Base-by-base conservation (phyloP, 1,139 yeast genomes). In the Scheffersomyces titani region DNA sequence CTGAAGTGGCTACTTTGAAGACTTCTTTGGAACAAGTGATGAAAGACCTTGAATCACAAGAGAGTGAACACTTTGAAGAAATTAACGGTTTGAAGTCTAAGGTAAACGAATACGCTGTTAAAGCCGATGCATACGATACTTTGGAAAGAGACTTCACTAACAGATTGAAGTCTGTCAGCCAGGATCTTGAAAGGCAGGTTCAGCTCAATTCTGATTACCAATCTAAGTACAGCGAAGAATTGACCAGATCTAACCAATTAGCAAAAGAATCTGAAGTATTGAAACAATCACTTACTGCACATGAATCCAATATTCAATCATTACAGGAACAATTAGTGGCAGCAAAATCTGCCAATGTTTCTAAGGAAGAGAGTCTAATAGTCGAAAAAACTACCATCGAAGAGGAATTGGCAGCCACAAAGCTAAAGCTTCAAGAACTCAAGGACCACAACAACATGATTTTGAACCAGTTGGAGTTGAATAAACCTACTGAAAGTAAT, bases 401-500 rank as follows among this genome's bases (percentile, higher is more conserved):
- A 60, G 86, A 84, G 47, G 88, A 89, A 57, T 68, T 89, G 53
- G 77, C 76, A 13, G 66, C 71, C 21, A 74, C 83, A 9, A 78
- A 77, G 44, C 64, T 74, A 1, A 81, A 86, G 61, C 68, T 84
- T 36, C 77, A 82, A 30, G 94, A 89, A 56, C 71, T 90, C 52
- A 76, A 83, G 40, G 78, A 84, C 21, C 97, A 91, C 66, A 90
- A 91, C 67, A 77, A 82, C 52, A 76, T 90, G 13, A 75, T 91
- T 44, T 82, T 89, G 63, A 88, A 86, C 61, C 96, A 90, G 69
- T 72, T 92, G 47, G 96, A 91, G 60, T 66, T 78, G 52, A 63
- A 70, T n/a, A 72, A 70, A 54, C 47, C 60, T 9, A 49, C 60
- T 6, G 59, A 66, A 70, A 19, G 36, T 44, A 21, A 49, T 24